Evolutionary conservation across 768 basidiomycete genomes (phyloP).

Genomic region (Piloderma croceum): DNA sequence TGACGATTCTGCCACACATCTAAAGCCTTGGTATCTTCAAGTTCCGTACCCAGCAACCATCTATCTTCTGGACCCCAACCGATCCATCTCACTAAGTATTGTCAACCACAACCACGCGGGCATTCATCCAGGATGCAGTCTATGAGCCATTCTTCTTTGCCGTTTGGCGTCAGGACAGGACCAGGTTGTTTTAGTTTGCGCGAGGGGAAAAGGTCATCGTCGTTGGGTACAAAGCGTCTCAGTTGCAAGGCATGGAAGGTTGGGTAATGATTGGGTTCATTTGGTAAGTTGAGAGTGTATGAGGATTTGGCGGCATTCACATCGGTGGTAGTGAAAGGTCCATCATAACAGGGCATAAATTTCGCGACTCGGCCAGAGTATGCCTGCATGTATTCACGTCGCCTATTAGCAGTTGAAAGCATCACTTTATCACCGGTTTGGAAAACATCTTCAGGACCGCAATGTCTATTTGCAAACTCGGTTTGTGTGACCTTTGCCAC

Average conservation of each 20-base stretch:
- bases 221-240: conserved; percentile 1
- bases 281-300: conserved; percentile 15
- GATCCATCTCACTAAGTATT: too few relatives aligned
- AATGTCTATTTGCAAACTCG: conserved; percentile 18
- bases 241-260: conserved; percentile 13
- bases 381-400: neutral
- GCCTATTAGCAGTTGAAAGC: conserved; percentile 6
- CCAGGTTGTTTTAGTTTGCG: neutral
- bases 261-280: conserved; percentile 2
- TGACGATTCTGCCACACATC: too few relatives aligned
- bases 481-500: conserved; percentile 23
- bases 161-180: conserved; percentile 4
- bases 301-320: conserved; percentile 5
- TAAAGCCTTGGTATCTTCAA: too few relatives aligned
- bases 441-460: neutral
- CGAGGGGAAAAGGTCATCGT: conserved; percentile 9
- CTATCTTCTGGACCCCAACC: too few relatives aligned
- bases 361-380: conserved; percentile 8
- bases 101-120: neutral
- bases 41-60: too few relatives aligned
- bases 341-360: conserved; percentile 14
- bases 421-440: conserved; percentile 11
- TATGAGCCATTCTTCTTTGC: conserved; percentile 11
- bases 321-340: conserved; percentile 9
- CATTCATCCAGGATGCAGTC: conserved; percentile 10